Percentiles rank a stretch among this genome's conserved stretches.
phyloP scores from a whole-genome alignment of 768 basidiomycete species.

The Kwoniella botswanensis region DNA sequence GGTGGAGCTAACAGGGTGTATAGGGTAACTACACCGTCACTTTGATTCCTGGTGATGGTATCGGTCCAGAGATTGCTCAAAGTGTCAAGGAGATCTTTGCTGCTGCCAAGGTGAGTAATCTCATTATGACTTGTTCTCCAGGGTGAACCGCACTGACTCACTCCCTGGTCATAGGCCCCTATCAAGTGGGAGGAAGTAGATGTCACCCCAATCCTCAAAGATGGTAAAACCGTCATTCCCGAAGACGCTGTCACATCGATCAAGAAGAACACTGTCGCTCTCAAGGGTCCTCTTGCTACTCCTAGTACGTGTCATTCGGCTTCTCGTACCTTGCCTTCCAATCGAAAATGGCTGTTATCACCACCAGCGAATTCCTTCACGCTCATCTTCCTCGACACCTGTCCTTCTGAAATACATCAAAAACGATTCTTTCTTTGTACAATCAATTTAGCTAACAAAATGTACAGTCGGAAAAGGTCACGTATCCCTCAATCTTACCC shows the following conservation, averaged over 20 bases:
- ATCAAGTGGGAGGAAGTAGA: slow-evolving; percentile 99
- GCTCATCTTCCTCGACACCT: neutral
- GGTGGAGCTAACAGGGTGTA: slow-evolving; percentile 1
- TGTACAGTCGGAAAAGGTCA: slow-evolving; percentile 94
- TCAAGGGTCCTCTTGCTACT: slow-evolving; percentile 97
- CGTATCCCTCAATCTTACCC: slow-evolving; percentile 94
- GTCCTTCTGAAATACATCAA: neutral
- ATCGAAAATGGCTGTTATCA: neutral
- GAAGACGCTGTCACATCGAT: slow-evolving; percentile 87
- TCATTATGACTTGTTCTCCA: neutral
- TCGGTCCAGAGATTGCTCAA: slow-evolving; percentile 98
- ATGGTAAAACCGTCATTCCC: slow-evolving; percentile 96
- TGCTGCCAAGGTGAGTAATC: slow-evolving; percentile 70
- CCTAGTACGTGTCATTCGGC: slow-evolving; percentile 71
- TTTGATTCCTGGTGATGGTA: slow-evolving; percentile 95
- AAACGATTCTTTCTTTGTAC: too few species aligned
- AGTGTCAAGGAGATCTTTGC: slow-evolving; percentile 91
- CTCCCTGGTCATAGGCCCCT: slow-evolving; percentile 70
- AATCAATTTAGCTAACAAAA: too few species aligned
- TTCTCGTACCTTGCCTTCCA: neutral
- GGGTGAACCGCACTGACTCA: neutral
- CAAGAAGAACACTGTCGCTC: slow-evolving; percentile 94
- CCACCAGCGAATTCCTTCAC: too few species aligned
- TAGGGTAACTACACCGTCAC: slow-evolving; percentile 98
- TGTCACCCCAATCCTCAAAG: slow-evolving; percentile 89